Percentiles rank a stretch among this genome's conserved stretches.
These are phyloP conservation scores for Rhizomucor miehei DNA, from an alignment of 371 early-diverging fungal species.

Conservation along the genomic window DNA sequence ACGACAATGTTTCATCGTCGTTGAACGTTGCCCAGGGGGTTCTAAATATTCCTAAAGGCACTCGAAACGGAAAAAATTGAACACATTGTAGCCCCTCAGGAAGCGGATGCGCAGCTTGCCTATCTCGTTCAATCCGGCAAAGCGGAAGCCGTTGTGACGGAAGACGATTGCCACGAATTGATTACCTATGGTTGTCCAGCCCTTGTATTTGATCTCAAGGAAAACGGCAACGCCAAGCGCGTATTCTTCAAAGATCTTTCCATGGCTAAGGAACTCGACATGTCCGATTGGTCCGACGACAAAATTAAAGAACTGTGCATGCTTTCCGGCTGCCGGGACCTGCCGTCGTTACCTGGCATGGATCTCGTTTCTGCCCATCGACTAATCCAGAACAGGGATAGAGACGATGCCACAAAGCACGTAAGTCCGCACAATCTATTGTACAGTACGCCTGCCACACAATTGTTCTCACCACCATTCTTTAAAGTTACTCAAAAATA, in stretches of 20 bases:
- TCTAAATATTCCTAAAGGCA: constrained; percentile 30
- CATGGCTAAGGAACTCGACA: background rate
- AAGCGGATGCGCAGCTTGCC: constrained; percentile 97
- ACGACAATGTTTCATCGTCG: constrained; percentile 1
- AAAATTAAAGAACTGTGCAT: background rate
- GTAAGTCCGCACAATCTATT: no score
- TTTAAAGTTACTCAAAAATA: no score
- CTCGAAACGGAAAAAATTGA: constrained; percentile 64
- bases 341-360: background rate
- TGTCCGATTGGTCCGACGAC: background rate
- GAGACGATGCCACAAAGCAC: no score
- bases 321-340: background rate
- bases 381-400: background rate
- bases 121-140: constrained; percentile 61
- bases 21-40: background rate
- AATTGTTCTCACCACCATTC: no score
- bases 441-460: no score
- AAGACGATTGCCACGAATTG: background rate
- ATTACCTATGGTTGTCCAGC: background rate
- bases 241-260: background rate
- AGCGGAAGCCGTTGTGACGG: background rate
- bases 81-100: constrained; percentile 95
- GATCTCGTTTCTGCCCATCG: background rate
- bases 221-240: background rate
- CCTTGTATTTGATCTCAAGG: background rate